Evolutionary conservation across 345 rosid genomes (phyloP).

Genomic region (Ceriops decandra): DNA sequence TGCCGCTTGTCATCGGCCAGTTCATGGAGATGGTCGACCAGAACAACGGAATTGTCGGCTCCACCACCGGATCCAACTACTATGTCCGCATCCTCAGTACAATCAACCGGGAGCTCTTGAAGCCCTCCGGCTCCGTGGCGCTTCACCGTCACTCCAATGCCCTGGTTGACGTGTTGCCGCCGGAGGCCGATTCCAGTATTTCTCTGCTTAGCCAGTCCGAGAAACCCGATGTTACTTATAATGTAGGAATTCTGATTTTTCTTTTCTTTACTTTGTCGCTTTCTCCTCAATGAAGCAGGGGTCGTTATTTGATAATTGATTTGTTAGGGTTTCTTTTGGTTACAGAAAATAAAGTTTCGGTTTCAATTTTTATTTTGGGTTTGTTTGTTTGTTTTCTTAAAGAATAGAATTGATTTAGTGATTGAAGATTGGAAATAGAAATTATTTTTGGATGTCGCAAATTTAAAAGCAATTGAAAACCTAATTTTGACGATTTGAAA

Average conservation of each 20-base stretch:
- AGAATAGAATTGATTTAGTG: too few relatives aligned
- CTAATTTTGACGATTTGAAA: too few relatives aligned
- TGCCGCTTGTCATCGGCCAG: slow-evolving; percentile 78
- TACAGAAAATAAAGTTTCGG: too few relatives aligned
- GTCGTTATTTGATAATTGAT: background rate
- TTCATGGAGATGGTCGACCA: slow-evolving; percentile 95
- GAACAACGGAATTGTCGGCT: slow-evolving; percentile 84
- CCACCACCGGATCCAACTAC: slow-evolving; percentile 79
- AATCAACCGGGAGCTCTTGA: slow-evolving; percentile 67
- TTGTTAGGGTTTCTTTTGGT: too few relatives aligned
- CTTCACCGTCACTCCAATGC: slow-evolving; percentile 91
- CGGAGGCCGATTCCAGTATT: slow-evolving; percentile 85
- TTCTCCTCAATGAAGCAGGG: background rate
- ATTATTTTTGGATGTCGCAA: too few relatives aligned
- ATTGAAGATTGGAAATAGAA: too few relatives aligned
- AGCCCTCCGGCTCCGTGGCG: slow-evolving; percentile 90
- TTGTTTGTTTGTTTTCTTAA: too few relatives aligned
- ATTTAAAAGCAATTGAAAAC: too few relatives aligned
- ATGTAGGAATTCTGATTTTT: slow-evolving; percentile 24
- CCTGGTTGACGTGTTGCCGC: slow-evolving; percentile 87
- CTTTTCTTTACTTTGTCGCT: background rate
- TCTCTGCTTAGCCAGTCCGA: slow-evolving; percentile 84
- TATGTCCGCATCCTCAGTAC: slow-evolving; percentile 81
- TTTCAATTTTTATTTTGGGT: too few relatives aligned
- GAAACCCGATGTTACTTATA: slow-evolving; percentile 85